Evolutionary conservation across 1,284 basidiomycete species (phyloP).

Genomic region (Ceratobasidium sp.): DNA sequence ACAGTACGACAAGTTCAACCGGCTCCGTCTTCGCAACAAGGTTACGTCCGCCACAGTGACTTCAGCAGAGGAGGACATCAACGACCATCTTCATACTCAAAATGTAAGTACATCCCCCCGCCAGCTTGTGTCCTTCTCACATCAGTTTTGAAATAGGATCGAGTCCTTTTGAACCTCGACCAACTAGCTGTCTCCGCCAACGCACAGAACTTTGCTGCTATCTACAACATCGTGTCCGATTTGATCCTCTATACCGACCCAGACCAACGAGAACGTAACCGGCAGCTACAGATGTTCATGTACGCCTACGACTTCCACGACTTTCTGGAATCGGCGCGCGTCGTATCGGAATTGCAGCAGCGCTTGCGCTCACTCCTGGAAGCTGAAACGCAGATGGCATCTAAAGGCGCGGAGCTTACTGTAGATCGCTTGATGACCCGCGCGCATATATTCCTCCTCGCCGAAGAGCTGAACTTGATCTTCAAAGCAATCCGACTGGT

Average conservation of each 20-base stretch:
- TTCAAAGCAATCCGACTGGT: constrained; percentile 91
- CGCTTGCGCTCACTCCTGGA: constrained; percentile 79
- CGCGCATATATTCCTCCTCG: constrained; percentile 80
- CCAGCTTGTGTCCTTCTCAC: constrained; percentile 30
- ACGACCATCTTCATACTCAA: constrained; percentile 83
- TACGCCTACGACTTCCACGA: constrained; percentile 95
- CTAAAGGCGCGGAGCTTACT: constrained; percentile 65
- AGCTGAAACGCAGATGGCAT: constrained; percentile 60
- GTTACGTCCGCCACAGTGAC: constrained; percentile 65
- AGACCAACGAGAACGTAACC: constrained; percentile 79
- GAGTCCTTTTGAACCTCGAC: constrained; percentile 84
- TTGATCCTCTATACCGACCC: constrained; percentile 91
- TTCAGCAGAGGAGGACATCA: constrained; percentile 58
- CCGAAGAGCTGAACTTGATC: constrained; percentile 86
- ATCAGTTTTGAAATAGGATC: constrained; percentile 68
- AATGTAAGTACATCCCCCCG: constrained; percentile 65
- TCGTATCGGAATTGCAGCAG: constrained; percentile 81
- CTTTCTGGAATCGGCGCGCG: constrained; percentile 72
- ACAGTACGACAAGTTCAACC: constrained; percentile 96
- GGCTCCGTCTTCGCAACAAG: constrained; percentile 84
- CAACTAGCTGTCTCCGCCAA: constrained; percentile 92
- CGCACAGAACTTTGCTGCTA: constrained; percentile 86
- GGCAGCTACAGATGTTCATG: constrained; percentile 85
- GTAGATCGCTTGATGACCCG: constrained; percentile 71
- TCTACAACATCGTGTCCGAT: constrained; percentile 91